Percentiles rank a stretch among this genome's conserved stretches.
phyloP scores from a whole-genome alignment of 495 filamentous ascomycete genomes.

The Penicillium manginii region DNA sequence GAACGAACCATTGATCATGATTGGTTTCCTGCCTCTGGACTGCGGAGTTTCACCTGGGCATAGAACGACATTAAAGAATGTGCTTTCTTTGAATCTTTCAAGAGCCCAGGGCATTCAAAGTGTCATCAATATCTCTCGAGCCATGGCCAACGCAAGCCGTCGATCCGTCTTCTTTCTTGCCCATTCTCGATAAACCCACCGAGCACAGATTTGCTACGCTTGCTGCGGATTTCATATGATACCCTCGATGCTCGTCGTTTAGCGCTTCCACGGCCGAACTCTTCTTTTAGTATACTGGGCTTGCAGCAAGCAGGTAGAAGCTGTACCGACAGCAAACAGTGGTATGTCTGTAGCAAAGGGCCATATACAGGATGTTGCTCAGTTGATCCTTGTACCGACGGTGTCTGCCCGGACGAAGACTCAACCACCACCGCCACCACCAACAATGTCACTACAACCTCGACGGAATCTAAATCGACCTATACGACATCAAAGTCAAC shows the following conservation, averaged over 20 bases:
- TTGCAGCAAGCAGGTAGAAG: conserved; percentile 14
- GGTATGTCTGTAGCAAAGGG: conserved; percentile 37
- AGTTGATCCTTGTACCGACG: conserved; percentile 38
- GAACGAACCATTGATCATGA: not conserved
- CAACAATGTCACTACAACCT: not conserved
- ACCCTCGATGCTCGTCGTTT: not conserved
- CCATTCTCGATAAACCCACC: not conserved
- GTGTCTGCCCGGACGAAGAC: conserved; percentile 37
- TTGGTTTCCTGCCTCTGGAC: not conserved
- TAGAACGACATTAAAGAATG: not conserved
- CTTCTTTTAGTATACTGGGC: not conserved
- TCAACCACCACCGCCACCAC: not conserved
- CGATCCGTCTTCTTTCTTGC: not conserved
- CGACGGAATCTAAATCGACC: conserved; percentile 7
- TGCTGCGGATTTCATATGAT: not conserved
- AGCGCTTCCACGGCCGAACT: not conserved
- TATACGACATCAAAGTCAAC: conserved; percentile 8
- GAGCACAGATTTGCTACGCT: not conserved
- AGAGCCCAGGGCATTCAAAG: not conserved
- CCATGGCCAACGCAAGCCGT: not conserved
- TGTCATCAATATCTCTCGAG: not conserved
- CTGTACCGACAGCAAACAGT: conserved; percentile 26
- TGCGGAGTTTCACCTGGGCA: not conserved
- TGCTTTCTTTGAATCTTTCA: not conserved
- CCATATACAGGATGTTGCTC: conserved; percentile 44